Evolutionary conservation across 1,284 basidiomycete species (phyloP), one percentile per base, ranked within the genome.

Genomic region (Sanghuangporus weigelae): DNA sequence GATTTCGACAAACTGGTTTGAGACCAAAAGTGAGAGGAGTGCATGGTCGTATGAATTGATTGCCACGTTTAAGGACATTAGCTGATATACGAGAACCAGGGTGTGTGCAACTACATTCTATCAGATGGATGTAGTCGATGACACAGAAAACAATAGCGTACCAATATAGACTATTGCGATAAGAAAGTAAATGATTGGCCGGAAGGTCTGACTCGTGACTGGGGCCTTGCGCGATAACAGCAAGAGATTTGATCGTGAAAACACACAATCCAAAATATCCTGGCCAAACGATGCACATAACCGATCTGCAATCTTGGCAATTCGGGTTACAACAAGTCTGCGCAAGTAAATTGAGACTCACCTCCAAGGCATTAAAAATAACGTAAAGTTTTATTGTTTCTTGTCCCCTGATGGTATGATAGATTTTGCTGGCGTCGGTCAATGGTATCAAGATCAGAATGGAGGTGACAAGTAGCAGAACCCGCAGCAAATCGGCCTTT

Each of bases 1-100:
- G 78, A 99, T 99, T 77, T 99, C 97, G 55, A 99, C 96, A 72
- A 99, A 99, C 74, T 99, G 97, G 74, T 99, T 99, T 51, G 95
- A 98, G 50, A 99, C 87, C 5, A 99, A 82, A 0, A 99, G 83
- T 0, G 96, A 98, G 39, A 99, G 82, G 12, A 99, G 85, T 1
- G 96, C 92, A 72, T 99, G 93, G 75, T 98, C 96, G 75, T 97
- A 99, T 16, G 95, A 96, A 76, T 99, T 99, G 74, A 99, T 93
- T 4, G 97, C 96, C 31, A 99, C 96, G 69, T 99, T 99, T 64
- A 99, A 82, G 1, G 95, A 87, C 59, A 98, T 93, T 58, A 98
- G 84, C 76, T 98, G 96, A 73, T 98, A 99, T 64, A 98, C 88
- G 82, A 98, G 94, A 54, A 99, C 92, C n/a, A 98, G 80, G 1